Conservation (phyloP, 441 rosid species). For the Brassica balearica region DNA sequence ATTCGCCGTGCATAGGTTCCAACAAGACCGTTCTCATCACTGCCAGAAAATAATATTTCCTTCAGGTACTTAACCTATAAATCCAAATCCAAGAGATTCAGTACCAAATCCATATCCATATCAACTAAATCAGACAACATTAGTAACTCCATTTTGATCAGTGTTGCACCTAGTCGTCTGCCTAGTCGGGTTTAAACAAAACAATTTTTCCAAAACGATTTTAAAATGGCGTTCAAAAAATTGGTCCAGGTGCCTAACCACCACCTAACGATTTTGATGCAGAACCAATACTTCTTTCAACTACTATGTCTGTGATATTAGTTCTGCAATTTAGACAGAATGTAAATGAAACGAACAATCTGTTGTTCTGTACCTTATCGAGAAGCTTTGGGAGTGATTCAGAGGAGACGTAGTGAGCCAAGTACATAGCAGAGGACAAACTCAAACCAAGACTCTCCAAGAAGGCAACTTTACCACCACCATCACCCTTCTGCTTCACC, state of each 20-base stretch:
- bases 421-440: slow-evolving; percentile 73
- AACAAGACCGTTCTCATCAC: slow-evolving; percentile 53
- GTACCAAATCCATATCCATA: background rate
- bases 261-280: no score
- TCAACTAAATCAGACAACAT: no score
- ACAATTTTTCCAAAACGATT: no score
- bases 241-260: no score
- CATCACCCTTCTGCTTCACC: slow-evolving; percentile 82
- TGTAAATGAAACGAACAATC: no score
- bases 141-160: no score
- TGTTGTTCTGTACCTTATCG: slow-evolving; percentile 48
- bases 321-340: no score
- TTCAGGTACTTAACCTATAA: slow-evolving; percentile 85
- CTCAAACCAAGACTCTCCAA: slow-evolving; percentile 82
- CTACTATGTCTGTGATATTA: no score
- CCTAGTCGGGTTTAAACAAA: no score
- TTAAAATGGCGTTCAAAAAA: no score
- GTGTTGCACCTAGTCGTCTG: no score
- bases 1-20: slow-evolving; percentile 73
- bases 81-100: slow-evolving; percentile 35
- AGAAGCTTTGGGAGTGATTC: slow-evolving; percentile 66
- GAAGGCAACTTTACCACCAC: slow-evolving; percentile 86
- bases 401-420: slow-evolving; percentile 70
- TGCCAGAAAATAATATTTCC: slow-evolving; percentile 78
- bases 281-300: no score